These are phyloP conservation scores for Rubus parviflorus DNA, from an alignment of 306 rosid genomes.

Conservation along the genomic window DNA sequence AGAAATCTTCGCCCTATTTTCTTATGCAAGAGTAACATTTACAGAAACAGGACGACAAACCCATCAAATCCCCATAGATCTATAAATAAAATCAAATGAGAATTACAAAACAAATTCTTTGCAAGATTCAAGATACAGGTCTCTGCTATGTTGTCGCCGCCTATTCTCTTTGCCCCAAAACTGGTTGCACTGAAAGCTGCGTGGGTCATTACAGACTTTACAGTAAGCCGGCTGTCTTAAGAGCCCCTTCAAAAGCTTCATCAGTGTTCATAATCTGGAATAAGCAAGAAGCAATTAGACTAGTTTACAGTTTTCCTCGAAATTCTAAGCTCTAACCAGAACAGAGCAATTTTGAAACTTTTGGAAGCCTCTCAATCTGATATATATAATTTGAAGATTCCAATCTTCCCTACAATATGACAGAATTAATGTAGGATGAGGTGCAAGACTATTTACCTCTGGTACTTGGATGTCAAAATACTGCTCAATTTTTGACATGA, in stretches of 20 bases:
- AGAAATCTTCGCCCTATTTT: neutral
- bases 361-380: neutral
- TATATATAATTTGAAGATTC: neutral
- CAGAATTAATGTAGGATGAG: neutral
- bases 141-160: neutral
- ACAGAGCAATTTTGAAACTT: neutral
- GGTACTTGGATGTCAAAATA: constrained; percentile 21
- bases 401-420: neutral
- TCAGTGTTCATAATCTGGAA: constrained; percentile 35
- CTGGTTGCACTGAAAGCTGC: neutral
- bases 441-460: constrained; percentile 21
- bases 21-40: neutral
- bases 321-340: neutral
- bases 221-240: constrained; percentile 60
- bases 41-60: neutral
- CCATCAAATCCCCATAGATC: neutral
- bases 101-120: neutral
- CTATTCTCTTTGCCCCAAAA: constrained; percentile 2
- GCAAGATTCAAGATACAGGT: neutral
- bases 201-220: neutral
- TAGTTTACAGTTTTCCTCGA: neutral
- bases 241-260: constrained; percentile 56
- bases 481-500: constrained; percentile 34
- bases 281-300: neutral
- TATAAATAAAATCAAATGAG: neutral